Evolutionary conservation across 2,329 filamentous ascomycete species (phyloP).

Genomic region (Fusarium denticulatum): DNA sequence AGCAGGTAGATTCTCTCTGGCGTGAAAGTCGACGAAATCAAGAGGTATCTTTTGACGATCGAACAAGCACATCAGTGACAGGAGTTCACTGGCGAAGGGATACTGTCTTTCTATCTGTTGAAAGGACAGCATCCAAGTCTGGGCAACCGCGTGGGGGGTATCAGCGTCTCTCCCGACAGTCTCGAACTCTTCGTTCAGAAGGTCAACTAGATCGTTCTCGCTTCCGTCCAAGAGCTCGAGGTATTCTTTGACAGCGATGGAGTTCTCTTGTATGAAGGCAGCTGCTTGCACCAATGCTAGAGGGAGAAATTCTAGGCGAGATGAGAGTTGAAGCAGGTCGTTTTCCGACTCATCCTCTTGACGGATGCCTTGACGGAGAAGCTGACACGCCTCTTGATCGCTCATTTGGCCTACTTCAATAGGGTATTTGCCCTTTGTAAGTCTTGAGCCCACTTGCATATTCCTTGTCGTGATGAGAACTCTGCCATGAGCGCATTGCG

Average conservation of each 20-base stretch:
- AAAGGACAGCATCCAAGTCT: constrained; percentile 50
- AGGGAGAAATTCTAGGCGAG: constrained; percentile 45
- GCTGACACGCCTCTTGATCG: constrained; percentile 34
- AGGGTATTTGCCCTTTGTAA: constrained; percentile 32
- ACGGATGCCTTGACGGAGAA: constrained; percentile 37
- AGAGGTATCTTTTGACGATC: constrained; percentile 45
- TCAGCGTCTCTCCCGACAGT: constrained; percentile 43
- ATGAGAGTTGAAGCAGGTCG: constrained; percentile 31
- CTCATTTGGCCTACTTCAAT: constrained; percentile 46
- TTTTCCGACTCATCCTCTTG: background rate
- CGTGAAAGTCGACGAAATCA: constrained; percentile 26
- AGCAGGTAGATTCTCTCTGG: accelerated
- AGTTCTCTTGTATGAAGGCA: constrained; percentile 48
- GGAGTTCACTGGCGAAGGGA: constrained; percentile 41
- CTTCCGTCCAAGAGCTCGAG: constrained; percentile 39
- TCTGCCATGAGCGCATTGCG: constrained; percentile 44
- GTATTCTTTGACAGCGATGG: constrained; percentile 40
- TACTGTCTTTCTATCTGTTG: constrained; percentile 44
- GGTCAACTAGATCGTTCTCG: constrained; percentile 14
- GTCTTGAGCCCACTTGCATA: constrained; percentile 41
- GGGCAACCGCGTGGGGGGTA: constrained; percentile 39
- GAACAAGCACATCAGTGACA: constrained; percentile 48
- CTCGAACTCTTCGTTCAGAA: constrained; percentile 47
- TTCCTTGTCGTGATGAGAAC: constrained; percentile 50
- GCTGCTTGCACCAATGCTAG: constrained; percentile 50